phyloP scores from a whole-genome alignment of 2,329 filamentous ascomycete species.

The Xylogone sp. region DNA sequence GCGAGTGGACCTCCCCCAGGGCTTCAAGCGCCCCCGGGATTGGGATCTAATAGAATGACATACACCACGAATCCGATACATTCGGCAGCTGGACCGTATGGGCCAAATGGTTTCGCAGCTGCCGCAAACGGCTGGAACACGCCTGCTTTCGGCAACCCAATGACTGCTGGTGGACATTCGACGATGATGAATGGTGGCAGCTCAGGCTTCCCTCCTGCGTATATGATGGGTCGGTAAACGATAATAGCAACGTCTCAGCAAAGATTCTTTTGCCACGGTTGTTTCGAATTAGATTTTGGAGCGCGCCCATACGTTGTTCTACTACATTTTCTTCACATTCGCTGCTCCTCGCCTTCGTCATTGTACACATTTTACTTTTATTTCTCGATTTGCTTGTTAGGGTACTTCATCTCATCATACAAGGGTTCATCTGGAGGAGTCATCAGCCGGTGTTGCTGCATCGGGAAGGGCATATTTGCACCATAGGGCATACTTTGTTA shows the following conservation, averaged over 20 bases:
- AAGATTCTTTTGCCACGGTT: slow-evolving; percentile 1
- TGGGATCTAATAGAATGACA: slow-evolving; percentile 37
- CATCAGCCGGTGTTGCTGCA: slow-evolving; percentile 18
- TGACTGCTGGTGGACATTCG: slow-evolving; percentile 25
- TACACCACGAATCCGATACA: slow-evolving; percentile 21
- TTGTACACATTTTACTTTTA: slow-evolving; percentile 10
- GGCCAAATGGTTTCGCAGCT: slow-evolving; percentile 17
- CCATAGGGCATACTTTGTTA: slow-evolving; percentile 10
- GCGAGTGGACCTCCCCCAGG: slow-evolving; percentile 74
- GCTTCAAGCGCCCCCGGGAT: slow-evolving; percentile 69
- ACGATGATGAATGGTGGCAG: slow-evolving; percentile 24
- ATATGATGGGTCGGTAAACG: slow-evolving; percentile 33
- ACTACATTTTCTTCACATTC: slow-evolving; percentile 11
- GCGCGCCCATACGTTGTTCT: slow-evolving; percentile 9
- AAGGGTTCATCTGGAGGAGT: slow-evolving; percentile 22
- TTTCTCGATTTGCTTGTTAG: slow-evolving; percentile 11
- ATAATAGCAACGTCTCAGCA: slow-evolving; percentile 8
- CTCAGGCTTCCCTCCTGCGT: slow-evolving; percentile 27
- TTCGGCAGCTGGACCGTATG: slow-evolving; percentile 18
- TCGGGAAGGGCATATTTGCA: slow-evolving; percentile 22
- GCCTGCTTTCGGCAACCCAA: slow-evolving; percentile 20
- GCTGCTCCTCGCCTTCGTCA: slow-evolving; percentile 10
- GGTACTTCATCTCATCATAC: background rate
- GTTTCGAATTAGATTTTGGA: slow-evolving; percentile 14
- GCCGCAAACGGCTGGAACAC: slow-evolving; percentile 24